Evolutionary conservation across 1,284 basidiomycete species (phyloP).

Genomic region (Sporisorium scitamineum): DNA sequence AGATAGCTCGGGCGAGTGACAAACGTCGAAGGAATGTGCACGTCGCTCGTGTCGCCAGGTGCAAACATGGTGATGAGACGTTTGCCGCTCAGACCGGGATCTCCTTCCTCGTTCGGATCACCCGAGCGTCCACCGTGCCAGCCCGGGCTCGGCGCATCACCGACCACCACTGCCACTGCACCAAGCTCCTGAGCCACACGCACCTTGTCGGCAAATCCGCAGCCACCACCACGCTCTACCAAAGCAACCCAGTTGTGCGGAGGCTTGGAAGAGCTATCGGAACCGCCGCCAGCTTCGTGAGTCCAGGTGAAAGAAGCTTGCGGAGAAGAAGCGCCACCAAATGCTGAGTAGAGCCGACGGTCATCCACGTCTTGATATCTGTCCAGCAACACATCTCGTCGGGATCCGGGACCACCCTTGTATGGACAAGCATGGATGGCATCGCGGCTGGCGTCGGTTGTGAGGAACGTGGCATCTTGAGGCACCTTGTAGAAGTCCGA

Average conservation of each 20-base stretch:
- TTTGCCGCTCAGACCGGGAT: conserved; percentile 51
- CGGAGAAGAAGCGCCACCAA: conserved; percentile 11
- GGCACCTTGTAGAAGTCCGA: conserved; percentile 56
- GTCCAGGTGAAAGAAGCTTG: conserved; percentile 33
- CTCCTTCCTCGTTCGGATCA: conserved; percentile 55
- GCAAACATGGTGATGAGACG: conserved; percentile 67
- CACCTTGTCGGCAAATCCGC: conserved; percentile 65
- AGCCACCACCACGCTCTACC: conserved; percentile 63
- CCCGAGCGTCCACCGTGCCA: conserved; percentile 46
- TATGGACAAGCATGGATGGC: conserved; percentile 55
- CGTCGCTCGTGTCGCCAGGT: conserved; percentile 62
- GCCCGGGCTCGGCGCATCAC: conserved; percentile 54
- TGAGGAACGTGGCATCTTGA: conserved; percentile 17
- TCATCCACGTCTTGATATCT: conserved; percentile 46
- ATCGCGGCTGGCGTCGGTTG: conserved; percentile 21
- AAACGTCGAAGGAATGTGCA: conserved; percentile 66
- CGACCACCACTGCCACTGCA: conserved; percentile 66
- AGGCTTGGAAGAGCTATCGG: conserved; percentile 27
- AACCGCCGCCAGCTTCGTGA: conserved; percentile 4
- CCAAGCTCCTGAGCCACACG: conserved; percentile 64
- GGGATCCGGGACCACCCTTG: conserved; percentile 49
- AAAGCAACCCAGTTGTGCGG: conserved; percentile 66
- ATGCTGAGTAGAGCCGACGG: conserved; percentile 34
- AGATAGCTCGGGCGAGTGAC: conserved; percentile 65
- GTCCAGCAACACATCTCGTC: conserved; percentile 17